Percentiles rank a stretch among this genome's conserved stretches.
Evolutionary conservation across 2,329 filamentous ascomycete species (phyloP).

Genomic region (Rasamsonia emersonii): DNA sequence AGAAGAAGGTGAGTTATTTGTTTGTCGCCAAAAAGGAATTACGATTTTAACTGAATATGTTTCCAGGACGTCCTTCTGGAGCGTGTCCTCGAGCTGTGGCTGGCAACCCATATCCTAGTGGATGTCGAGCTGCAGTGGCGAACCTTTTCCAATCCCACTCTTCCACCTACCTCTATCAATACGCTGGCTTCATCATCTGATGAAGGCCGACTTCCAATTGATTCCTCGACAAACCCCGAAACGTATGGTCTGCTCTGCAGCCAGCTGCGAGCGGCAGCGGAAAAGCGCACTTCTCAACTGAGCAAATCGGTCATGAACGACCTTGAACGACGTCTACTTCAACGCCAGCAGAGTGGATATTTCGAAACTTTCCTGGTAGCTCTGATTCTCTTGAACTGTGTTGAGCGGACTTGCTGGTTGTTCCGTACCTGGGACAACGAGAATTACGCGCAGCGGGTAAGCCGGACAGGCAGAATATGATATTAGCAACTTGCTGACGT

Average conservation of each 20-base stretch:
- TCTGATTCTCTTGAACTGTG: conserved; percentile 50
- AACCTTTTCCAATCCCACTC: conserved; percentile 39
- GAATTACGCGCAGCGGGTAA: conserved; percentile 25
- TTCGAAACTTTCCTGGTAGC: conserved; percentile 54
- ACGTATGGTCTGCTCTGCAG: conserved; percentile 44
- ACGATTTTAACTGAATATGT: conserved; percentile 1
- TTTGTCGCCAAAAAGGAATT: conserved; percentile 6
- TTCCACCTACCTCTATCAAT: conserved; percentile 28
- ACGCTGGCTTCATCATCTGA: conserved; percentile 29
- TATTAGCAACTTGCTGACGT: conserved; percentile 2
- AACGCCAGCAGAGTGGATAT: conserved; percentile 47
- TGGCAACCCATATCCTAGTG: conserved; percentile 47
- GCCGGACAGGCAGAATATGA: too few species aligned
- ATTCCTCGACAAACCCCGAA: conserved; percentile 31
- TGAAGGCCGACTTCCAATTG: conserved; percentile 32
- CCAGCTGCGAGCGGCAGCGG: conserved; percentile 47
- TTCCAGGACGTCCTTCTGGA: conserved; percentile 39
- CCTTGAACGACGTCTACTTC: conserved; percentile 50
- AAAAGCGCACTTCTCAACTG: conserved; percentile 45
- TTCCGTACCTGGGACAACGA: conserved; percentile 46
- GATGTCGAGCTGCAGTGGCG: conserved; percentile 41
- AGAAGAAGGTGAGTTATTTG: conserved; percentile 26
- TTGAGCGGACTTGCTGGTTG: conserved; percentile 52
- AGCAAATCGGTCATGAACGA: conserved; percentile 51
- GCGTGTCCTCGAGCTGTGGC: conserved; percentile 49